phyloP scores from a whole-genome alignment of 768 basidiomycete species.

The Coprinopsis sp. region DNA sequence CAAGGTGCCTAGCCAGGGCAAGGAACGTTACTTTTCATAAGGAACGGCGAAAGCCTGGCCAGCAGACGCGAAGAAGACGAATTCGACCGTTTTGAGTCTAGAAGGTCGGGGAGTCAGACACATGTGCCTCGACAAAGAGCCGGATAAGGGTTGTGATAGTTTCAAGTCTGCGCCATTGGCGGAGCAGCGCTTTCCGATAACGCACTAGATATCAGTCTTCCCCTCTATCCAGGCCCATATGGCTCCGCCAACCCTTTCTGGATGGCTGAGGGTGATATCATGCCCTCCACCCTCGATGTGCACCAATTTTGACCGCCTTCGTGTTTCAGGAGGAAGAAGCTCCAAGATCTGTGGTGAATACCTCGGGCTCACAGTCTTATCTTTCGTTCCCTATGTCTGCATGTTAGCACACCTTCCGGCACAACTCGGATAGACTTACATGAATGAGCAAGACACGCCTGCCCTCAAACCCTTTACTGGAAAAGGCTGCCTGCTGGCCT shows the following conservation, averaged over 20 bases:
- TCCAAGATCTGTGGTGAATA: slow-evolving; percentile 45
- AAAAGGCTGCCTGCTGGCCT: slow-evolving; percentile 52
- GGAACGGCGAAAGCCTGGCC: background rate
- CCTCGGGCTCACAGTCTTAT: slow-evolving; percentile 50
- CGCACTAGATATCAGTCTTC: slow-evolving; percentile 3
- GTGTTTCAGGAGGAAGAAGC: slow-evolving; percentile 35
- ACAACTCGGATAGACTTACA: slow-evolving; percentile 34
- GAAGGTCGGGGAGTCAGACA: too few relatives aligned
- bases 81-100: too few relatives aligned
- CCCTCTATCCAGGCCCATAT: slow-evolving; percentile 29
- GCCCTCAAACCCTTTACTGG: slow-evolving; percentile 41
- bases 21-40: background rate
- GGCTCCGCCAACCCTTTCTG: slow-evolving; percentile 28
- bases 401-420: too few relatives aligned
- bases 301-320: slow-evolving; percentile 36
- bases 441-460: slow-evolving; percentile 61
- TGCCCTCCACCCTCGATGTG: slow-evolving; percentile 51
- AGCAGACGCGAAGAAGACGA: background rate
- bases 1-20: background rate
- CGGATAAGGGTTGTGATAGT: too few relatives aligned
- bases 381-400: slow-evolving; percentile 47
- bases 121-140: too few relatives aligned
- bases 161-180: too few relatives aligned
- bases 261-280: slow-evolving; percentile 44
- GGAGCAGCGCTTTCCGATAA: too few relatives aligned